Base-by-base conservation (phyloP, 2,329 filamentous ascomycete species). In the Cladophialophora yegresii region DNA sequence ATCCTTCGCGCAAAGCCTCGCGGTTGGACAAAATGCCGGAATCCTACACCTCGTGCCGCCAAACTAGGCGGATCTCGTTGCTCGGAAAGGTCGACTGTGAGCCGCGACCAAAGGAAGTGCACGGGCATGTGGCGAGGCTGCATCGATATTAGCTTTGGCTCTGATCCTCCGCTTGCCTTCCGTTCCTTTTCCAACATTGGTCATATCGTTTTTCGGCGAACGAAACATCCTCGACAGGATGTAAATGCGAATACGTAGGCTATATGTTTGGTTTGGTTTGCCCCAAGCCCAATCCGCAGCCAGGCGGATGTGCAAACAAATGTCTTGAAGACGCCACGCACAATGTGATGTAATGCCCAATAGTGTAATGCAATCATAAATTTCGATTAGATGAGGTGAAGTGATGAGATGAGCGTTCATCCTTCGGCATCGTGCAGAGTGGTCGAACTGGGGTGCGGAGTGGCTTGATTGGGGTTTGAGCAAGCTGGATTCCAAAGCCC, bases 361-460 rank as follows among this genome's bases (percentile, higher is more conserved):
- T 59, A 16, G 20, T 51, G 57, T 59, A 23, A 61, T 61, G 58
- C 23, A 61, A 53, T 59, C 23, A 20, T 51, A 51, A 16, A 13
- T n/a, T 23, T 13, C 10, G n/a, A 49, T 58, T 22, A 58, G 43
- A 16, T 57, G 36, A 57, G 54, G 43, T 20, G 54, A 30, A 10
- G 33, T 50, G 56, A 58, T 53, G 47, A 51, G 56, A 9, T 33
- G 23, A 58, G 55, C 1, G 9, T 28, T 50, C 20, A 4, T 22
- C 10, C 23, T n/a, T 13, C 23, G 22, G 9, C 23, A 28, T 12
- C 36, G 36, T 20, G 36, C 36, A 43, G 6, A 13, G 12, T 8
- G 8, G 5, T 13, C 20, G n/a, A 4, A 26, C 23, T 20, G 22
- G 20, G 22, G 4, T 16, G 47, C 20, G 20, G 5, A 22, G 22